Percentiles rank a stretch among this genome's conserved stretches.
phyloP scores from a whole-genome alignment of 2,329 filamentous ascomycete species.

The Arthrobotrys megalospora region DNA sequence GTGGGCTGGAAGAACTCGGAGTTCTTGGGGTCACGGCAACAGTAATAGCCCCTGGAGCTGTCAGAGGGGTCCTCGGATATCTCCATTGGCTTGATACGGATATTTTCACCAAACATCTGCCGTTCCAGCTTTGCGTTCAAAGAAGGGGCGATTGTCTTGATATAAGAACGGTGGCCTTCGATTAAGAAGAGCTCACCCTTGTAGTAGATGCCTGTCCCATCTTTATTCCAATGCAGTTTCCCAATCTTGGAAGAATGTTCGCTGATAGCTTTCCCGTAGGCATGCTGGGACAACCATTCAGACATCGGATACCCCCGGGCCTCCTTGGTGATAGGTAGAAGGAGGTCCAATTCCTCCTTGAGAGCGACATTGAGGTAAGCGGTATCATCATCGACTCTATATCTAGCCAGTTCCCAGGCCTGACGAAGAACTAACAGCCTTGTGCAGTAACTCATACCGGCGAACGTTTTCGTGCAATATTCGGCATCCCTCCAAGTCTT shows the following conservation, averaged over 20 bases:
- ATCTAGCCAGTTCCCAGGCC: not conserved
- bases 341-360: not conserved
- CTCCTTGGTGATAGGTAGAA: constrained; percentile 4
- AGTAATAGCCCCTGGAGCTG: not conserved
- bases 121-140: not conserved
- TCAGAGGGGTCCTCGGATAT: not conserved
- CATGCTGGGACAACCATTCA: constrained; percentile 9
- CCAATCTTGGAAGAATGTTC: not conserved
- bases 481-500: not conserved
- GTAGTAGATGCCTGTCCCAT: not conserved
- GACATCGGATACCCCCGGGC: not conserved
- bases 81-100: not conserved
- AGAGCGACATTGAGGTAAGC: not conserved
- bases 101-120: not conserved
- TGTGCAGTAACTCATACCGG: constrained; percentile 2
- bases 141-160: not conserved
- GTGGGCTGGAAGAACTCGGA: not conserved
- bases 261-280: not conserved
- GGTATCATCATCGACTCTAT: not conserved
- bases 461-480: not conserved
- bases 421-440: not conserved
- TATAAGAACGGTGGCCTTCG: not conserved
- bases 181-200: not conserved
- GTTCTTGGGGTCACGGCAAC: not conserved
- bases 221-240: constrained; percentile 6